phyloP scores from a whole-genome alignment of 2,329 filamentous ascomycete species.

The Colletotrichum eleusines region DNA sequence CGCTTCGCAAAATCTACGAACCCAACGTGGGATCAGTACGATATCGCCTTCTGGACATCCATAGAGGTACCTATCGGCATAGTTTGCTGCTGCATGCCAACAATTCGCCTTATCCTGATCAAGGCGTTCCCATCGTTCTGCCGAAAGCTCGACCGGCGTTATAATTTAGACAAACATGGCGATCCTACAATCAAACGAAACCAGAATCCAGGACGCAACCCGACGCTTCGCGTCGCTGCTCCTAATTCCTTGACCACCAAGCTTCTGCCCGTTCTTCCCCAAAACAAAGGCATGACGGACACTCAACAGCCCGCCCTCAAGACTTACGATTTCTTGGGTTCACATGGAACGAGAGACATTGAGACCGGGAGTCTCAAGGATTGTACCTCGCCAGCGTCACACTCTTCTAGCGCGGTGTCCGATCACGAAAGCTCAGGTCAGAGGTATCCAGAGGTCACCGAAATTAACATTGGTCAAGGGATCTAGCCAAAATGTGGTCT shows the following conservation, averaged over 20 bases:
- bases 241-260: conserved; percentile 13
- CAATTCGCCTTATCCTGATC: conserved; percentile 39
- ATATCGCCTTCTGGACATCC: conserved; percentile 43
- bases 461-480: not conserved
- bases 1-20: conserved; percentile 46
- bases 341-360: conserved; percentile 21
- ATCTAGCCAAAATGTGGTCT: not conserved
- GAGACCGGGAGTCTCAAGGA: conserved; percentile 20
- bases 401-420: conserved; percentile 15
- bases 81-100: conserved; percentile 34
- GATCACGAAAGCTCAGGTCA: conserved; percentile 4
- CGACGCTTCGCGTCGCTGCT: conserved; percentile 1
- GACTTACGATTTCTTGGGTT: conserved; percentile 18
- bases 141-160: conserved; percentile 27
- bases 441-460: conserved; percentile 3
- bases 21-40: conserved; percentile 48
- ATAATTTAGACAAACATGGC: conserved; percentile 8
- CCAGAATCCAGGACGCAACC: not conserved
- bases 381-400: conserved; percentile 21
- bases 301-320: conserved; percentile 14
- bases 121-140: conserved; percentile 28
- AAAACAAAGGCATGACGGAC: conserved; percentile 3
- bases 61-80: conserved; percentile 36
- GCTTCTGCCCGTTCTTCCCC: not conserved
- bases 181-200: conserved; percentile 14